These are phyloP conservation scores for Phytophthora boehmeriae DNA, from an alignment of 352 stramenopile genomes.

Conservation along the genomic window DNA sequence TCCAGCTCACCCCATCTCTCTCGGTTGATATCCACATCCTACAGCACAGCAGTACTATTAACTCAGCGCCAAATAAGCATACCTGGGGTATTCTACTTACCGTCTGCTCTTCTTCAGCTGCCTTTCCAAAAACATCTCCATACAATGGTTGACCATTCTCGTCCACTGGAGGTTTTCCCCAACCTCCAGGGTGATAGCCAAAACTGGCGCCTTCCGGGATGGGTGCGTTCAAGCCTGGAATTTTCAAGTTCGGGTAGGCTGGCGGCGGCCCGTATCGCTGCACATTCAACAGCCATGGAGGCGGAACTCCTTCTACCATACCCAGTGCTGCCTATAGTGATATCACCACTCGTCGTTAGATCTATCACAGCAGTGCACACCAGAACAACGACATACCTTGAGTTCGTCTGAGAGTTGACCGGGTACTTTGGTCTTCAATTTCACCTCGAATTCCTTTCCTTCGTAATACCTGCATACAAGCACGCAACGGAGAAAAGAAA, in stretches of 20 bases:
- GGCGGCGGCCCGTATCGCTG: conserved; percentile 97
- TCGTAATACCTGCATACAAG: conserved; percentile 93
- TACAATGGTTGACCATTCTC: conserved; percentile 95
- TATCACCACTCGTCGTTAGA: background rate
- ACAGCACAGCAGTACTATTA: conserved; percentile 10
- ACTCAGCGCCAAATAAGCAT: background rate
- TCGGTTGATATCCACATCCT: conserved; percentile 58
- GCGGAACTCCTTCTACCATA: conserved; percentile 93
- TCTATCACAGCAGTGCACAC: background rate
- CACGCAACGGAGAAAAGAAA: conserved; percentile 1
- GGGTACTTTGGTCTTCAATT: conserved; percentile 90
- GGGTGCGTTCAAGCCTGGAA: conserved; percentile 97
- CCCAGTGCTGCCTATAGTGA: conserved; percentile 84
- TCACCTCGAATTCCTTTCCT: conserved; percentile 96
- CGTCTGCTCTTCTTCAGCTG: conserved; percentile 30
- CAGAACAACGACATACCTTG: conserved; percentile 35
- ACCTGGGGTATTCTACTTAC: conserved; percentile 13
- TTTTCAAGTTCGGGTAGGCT: conserved; percentile 96
- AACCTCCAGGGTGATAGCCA: conserved; percentile 96
- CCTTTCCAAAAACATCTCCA: conserved; percentile 95
- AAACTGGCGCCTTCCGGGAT: conserved; percentile 95
- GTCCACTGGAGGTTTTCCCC: conserved; percentile 98
- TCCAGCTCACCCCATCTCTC: conserved; percentile 78
- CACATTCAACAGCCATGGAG: conserved; percentile 98
- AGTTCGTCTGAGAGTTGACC: conserved; percentile 89